Evolutionary conservation across 345 rosid genomes (phyloP), one percentile per base, ranked within the genome.

Genomic region (Draba incana): DNA sequence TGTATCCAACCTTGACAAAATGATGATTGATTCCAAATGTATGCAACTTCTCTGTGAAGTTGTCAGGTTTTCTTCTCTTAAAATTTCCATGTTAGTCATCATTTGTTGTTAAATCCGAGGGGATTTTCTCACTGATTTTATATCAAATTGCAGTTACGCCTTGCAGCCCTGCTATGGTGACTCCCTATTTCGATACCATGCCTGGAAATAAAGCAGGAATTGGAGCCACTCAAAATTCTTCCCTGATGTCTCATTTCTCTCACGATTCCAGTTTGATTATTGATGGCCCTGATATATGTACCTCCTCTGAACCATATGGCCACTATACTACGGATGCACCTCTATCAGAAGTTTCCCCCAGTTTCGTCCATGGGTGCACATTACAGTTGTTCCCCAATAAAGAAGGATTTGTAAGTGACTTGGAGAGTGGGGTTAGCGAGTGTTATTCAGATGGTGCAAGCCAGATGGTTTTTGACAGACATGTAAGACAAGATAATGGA

Each of bases 111-210:
- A 30, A 11, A 16, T 23, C n/a, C 2, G 3, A 33, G 7, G 28
- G 20, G 10, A 8, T 48, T 55, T 55, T 39, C 62, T 77, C 14
- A 77, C 72, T 64, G 45, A 37, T 58, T 31, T 42, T 69, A 50
- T 49, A 42, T 57, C 46, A 47, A 58, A 52, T 74, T 77, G 74
- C 84, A 82, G 97, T 42, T 74, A 75, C 76, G 67, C 78, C 71
- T 31, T 49, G 10, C 27, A 68, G 54, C 37, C 58, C 65, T 51
- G 53, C 45, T 71, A 59, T 30, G 49, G 79, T 69, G 74, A 69
- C 68, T 62, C 43, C 61, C 27, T 71, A 68, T 57, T 37, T 30
- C 13, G 67, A 43, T 37, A 47, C 10, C 50, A 76, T 50, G 8
- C 16, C 42, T 46, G 81, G 53, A 35, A 56, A 75, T 57, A 65